phyloP scores from a whole-genome alignment of 306 rosid species.

The Pueraria montana region DNA sequence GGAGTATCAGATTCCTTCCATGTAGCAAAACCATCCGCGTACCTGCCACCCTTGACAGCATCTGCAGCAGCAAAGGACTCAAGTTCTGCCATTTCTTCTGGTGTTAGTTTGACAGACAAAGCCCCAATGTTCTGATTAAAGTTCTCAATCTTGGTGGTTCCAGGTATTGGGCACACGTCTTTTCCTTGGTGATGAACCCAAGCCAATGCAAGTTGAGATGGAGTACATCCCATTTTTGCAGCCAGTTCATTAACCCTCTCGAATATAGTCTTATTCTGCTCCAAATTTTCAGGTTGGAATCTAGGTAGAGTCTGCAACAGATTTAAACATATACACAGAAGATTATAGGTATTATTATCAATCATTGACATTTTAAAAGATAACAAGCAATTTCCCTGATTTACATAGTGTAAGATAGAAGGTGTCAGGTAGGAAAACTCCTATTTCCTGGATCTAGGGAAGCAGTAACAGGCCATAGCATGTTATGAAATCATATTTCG shows the following conservation, averaged over 20 bases:
- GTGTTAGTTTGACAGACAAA: conserved; percentile 68
- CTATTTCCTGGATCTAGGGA: background rate
- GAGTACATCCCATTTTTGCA: conserved; percentile 67
- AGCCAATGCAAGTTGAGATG: conserved; percentile 70
- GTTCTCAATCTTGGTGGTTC: conserved; percentile 81
- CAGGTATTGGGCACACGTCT: conserved; percentile 78
- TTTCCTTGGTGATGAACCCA: conserved; percentile 82
- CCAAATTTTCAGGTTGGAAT: conserved; percentile 63
- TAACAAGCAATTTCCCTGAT: background rate
- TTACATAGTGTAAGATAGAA: background rate
- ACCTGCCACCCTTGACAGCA: conserved; percentile 63
- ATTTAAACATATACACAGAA: background rate
- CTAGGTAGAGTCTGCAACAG: conserved; percentile 55
- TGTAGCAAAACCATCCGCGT: background rate
- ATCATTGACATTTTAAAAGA: background rate
- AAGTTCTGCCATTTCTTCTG: conserved; percentile 68
- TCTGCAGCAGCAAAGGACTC: conserved; percentile 62
- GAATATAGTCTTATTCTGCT: conserved; percentile 63
- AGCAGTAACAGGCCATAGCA: background rate
- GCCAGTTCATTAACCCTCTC: conserved; percentile 71
- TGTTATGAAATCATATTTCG: background rate
- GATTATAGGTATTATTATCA: background rate
- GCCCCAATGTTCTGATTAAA: conserved; percentile 70
- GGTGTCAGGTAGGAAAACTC: background rate
- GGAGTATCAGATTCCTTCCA: conserved; percentile 71